These are phyloP conservation scores for Yarrowia keelungensis DNA, from an alignment of 805 yeast genomes.

Conservation along the genomic window DNA sequence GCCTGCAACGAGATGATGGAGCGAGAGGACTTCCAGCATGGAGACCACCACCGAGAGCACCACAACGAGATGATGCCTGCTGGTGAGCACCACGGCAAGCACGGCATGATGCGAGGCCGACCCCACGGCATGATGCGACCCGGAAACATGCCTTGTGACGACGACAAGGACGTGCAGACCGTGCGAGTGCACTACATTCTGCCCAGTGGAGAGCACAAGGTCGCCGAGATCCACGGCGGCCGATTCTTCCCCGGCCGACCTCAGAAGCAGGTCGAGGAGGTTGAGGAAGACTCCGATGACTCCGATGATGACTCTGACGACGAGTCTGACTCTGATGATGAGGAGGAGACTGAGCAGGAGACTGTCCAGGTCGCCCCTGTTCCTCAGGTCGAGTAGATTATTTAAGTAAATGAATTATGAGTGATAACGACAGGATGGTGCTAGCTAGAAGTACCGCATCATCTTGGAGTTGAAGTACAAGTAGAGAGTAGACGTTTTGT, in stretches of 20 bases:
- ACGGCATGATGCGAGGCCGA: constrained; percentile 26
- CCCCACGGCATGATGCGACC: constrained; percentile 32
- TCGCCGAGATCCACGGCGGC: constrained; percentile 35
- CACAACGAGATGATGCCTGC: neutral
- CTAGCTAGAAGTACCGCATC: no score
- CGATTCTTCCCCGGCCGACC: constrained; percentile 26
- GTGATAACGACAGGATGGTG: no score
- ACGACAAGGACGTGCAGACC: constrained; percentile 17
- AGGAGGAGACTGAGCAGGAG: constrained; percentile 2
- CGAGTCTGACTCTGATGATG: constrained; percentile 1
- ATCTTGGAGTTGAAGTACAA: no score
- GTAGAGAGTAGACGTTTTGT: no score
- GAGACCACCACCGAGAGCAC: constrained; percentile 7
- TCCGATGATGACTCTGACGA: neutral
- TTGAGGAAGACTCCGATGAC: constrained; percentile 17
- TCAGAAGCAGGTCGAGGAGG: constrained; percentile 20
- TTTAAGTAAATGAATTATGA: no score
- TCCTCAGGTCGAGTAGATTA: constrained; percentile 17
- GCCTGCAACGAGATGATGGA: constrained; percentile 37
- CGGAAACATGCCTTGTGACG: constrained; percentile 26
- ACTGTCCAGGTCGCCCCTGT: constrained; percentile 16
- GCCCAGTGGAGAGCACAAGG: constrained; percentile 33
- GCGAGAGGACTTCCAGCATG: neutral
- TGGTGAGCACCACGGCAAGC: neutral
- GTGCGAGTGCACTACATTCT: constrained; percentile 35